Conservation (phyloP, 1,284 basidiomycete species). For the Cystobasidium slooffiae region DNA sequence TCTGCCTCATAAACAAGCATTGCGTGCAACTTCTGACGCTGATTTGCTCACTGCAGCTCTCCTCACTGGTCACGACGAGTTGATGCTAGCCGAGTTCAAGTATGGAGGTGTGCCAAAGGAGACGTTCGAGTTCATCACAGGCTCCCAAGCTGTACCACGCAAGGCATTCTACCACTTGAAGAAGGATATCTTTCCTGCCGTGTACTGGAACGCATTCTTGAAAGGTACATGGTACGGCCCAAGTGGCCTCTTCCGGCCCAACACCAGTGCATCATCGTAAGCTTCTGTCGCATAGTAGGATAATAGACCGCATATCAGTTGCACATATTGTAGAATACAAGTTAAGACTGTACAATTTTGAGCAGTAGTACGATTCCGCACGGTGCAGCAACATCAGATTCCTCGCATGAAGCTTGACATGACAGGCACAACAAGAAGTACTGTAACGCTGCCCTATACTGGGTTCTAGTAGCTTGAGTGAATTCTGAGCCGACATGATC, state of each 20-base stretch:
- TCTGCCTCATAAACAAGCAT: constrained; percentile 61
- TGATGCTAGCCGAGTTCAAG: constrained; percentile 64
- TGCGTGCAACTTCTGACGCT: background rate
- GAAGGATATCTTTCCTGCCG: constrained; percentile 81
- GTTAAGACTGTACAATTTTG: too few species aligned
- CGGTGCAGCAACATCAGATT: background rate
- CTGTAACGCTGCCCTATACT: too few species aligned
- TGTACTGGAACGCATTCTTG: constrained; percentile 85
- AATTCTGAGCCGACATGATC: background rate
- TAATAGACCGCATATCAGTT: background rate
- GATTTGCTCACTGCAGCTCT: constrained; percentile 15
- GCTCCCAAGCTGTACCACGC: constrained; percentile 46
- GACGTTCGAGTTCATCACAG: constrained; percentile 63
- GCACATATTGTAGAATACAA: background rate
- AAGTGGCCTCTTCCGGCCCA: constrained; percentile 19
- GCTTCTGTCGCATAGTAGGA: background rate
- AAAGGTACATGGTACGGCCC: constrained; percentile 60
- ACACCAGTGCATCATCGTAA: constrained; percentile 25
- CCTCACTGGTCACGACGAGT: constrained; percentile 41
- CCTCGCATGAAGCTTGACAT: background rate
- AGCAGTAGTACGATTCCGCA: background rate
- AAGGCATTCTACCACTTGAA: constrained; percentile 77
- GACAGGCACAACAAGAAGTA: background rate
- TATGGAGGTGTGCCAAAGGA: constrained; percentile 81
- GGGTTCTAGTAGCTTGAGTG: background rate